phyloP scores from a whole-genome alignment of 345 rosid species.

The Streptanthus diversifolius region DNA sequence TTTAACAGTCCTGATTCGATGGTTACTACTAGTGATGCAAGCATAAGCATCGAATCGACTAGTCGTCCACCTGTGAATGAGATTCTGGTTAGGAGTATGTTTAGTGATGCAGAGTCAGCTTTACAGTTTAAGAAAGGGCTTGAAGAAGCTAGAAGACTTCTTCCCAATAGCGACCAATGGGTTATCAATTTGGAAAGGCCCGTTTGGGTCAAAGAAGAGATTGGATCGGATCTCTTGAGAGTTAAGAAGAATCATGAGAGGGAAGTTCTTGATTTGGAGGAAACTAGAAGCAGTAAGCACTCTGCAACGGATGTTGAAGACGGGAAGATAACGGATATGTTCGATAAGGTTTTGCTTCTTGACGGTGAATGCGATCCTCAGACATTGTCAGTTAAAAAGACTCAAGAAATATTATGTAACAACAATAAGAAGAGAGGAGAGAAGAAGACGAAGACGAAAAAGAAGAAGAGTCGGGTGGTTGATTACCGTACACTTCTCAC shows the following conservation, averaged over 20 bases:
- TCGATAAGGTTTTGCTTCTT: slow-evolving; percentile 61
- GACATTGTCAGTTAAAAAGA: neutral
- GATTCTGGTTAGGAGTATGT: slow-evolving; percentile 48
- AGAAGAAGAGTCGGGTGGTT: slow-evolving; percentile 50
- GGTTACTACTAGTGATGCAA: slow-evolving; percentile 15
- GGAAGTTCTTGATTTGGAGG: slow-evolving; percentile 49
- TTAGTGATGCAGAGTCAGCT: slow-evolving; percentile 48
- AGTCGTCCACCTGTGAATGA: slow-evolving; percentile 19
- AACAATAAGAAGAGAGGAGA: slow-evolving; percentile 37
- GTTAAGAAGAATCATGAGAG: slow-evolving; percentile 57
- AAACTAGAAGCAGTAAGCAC: slow-evolving; percentile 62
- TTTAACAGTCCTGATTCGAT: slow-evolving; percentile 20
- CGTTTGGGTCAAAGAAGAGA: slow-evolving; percentile 30
- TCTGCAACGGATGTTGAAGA: slow-evolving; percentile 50
- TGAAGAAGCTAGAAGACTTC: slow-evolving; percentile 69
- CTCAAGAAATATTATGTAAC: neutral
- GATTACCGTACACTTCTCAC: slow-evolving; percentile 66
- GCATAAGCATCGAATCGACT: slow-evolving; percentile 19
- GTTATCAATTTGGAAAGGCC: slow-evolving; percentile 30
- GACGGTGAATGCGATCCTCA: slow-evolving; percentile 20
- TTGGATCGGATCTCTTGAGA: slow-evolving; percentile 12
- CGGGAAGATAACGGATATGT: slow-evolving; percentile 54
- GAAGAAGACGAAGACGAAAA: slow-evolving; percentile 33
- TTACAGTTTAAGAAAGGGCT: slow-evolving; percentile 27
- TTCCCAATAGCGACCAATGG: slow-evolving; percentile 52